phyloP scores from a whole-genome alignment of 768 basidiomycete species.

The Tricholomella constricta region DNA sequence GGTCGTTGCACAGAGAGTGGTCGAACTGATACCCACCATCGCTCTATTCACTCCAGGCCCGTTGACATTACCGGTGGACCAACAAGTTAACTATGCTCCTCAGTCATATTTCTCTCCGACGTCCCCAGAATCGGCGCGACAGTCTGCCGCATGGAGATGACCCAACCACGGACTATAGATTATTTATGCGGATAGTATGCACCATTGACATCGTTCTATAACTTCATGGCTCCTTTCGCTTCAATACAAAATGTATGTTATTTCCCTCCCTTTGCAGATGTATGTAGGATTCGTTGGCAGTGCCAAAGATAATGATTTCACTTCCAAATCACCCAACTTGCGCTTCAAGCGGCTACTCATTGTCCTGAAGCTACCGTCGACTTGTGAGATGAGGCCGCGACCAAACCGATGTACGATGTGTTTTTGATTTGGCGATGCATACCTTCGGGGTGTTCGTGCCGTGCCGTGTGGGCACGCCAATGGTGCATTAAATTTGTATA shows the following conservation, averaged over 20 bases:
- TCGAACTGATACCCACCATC: slow-evolving; percentile 78
- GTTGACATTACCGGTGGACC: slow-evolving; percentile 5
- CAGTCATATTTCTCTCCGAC: slow-evolving; percentile 18
- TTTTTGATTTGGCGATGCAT: too few species aligned
- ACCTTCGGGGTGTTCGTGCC: too few species aligned
- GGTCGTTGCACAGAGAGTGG: slow-evolving; percentile 69
- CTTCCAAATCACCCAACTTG: slow-evolving; percentile 16
- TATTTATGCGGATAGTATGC: slow-evolving; percentile 9
- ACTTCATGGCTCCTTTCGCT: slow-evolving; percentile 5
- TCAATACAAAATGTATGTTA: slow-evolving; percentile 15
- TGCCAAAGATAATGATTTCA: slow-evolving; percentile 12
- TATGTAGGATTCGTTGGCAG: slow-evolving; percentile 14
- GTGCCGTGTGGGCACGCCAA: too few species aligned
- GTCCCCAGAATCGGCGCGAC: slow-evolving; percentile 15
- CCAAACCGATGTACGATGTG: too few species aligned
- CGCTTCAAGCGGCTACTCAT: slow-evolving; percentile 22
- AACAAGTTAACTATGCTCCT: slow-evolving; percentile 7
- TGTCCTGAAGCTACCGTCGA: not conserved
- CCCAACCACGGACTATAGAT: not conserved
- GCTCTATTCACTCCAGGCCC: slow-evolving; percentile 57
- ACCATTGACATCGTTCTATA: not conserved
- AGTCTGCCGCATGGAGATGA: slow-evolving; percentile 5
- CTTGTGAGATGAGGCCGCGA: too few species aligned
- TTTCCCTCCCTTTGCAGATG: not conserved
- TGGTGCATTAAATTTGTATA: too few species aligned